A percentile compares a stretch with the other conserved stretches of the same genome.
Conservation (phyloP, 768 basidiomycete genomes). For the Sutorius australiensis region DNA sequence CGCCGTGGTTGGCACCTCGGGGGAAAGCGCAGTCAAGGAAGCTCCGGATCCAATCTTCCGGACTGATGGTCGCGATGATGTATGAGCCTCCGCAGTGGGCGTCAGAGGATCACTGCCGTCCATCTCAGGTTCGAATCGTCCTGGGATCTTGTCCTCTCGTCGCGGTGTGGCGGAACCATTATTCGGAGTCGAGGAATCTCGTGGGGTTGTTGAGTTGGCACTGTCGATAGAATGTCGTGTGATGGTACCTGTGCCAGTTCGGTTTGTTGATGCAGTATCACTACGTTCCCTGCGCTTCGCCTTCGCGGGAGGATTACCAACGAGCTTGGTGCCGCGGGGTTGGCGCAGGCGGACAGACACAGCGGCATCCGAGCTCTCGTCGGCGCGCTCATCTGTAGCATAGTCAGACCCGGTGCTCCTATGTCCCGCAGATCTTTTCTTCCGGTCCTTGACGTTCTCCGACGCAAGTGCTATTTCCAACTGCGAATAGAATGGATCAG, state of each 20-base stretch:
- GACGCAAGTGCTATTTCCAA: constrained; percentile 70
- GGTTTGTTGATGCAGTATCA: constrained; percentile 61
- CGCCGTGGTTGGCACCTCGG: constrained; percentile 20
- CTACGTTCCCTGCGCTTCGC: constrained; percentile 48
- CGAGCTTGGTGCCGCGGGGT: constrained; percentile 32
- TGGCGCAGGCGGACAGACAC: constrained; percentile 40
- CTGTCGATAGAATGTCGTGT: constrained; percentile 26
- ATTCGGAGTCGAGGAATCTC: constrained; percentile 22
- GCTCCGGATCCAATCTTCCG: constrained; percentile 35
- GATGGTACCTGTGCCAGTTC: constrained; percentile 37
- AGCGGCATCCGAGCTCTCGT: constrained; percentile 49
- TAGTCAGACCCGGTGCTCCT: constrained; percentile 25
- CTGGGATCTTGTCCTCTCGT: constrained; percentile 34
- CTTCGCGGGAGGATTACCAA: constrained; percentile 34
- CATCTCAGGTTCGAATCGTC: constrained; percentile 40
- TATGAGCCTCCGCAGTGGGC: constrained; percentile 31
- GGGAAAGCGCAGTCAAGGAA: constrained; percentile 25
- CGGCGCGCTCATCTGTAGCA: constrained; percentile 49
- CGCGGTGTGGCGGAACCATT: constrained; percentile 27
- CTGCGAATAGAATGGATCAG: constrained; percentile 36
- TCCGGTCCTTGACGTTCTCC: constrained; percentile 42
- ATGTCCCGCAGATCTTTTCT: constrained; percentile 27
- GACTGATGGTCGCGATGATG: constrained; percentile 16
- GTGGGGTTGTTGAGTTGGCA: constrained; percentile 26
- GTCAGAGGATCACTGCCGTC: constrained; percentile 20